These are phyloP conservation scores for Lepidium aucheri DNA, from an alignment of 345 rosid genomes.

Conservation along the genomic window DNA sequence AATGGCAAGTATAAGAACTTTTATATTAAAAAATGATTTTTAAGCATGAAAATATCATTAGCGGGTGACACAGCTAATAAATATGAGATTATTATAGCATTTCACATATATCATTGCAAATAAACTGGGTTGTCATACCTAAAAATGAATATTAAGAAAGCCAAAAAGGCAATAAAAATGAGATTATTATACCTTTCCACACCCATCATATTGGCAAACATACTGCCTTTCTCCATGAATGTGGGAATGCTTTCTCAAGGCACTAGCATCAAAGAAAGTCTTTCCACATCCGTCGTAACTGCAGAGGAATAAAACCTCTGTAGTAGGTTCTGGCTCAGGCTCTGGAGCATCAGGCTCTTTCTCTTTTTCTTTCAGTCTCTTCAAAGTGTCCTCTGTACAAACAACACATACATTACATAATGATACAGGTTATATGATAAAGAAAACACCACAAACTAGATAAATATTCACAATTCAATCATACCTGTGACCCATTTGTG, in stretches of 20 bases:
- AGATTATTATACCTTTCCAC: slow-evolving; percentile 63
- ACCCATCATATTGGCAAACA: slow-evolving; percentile 66
- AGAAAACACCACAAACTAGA: not conserved
- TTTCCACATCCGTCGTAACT: slow-evolving; percentile 94
- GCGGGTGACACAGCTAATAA: too few relatives aligned
- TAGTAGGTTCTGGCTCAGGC: slow-evolving; percentile 90
- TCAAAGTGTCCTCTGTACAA: slow-evolving; percentile 52
- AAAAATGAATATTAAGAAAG: too few relatives aligned
- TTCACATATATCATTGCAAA: too few relatives aligned
- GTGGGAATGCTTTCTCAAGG: slow-evolving; percentile 92
- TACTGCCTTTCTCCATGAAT: slow-evolving; percentile 93
- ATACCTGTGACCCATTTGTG: slow-evolving; percentile 85
- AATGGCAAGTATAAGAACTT: too few relatives aligned
- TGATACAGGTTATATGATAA: not conserved
- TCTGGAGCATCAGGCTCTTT: slow-evolving; percentile 64
- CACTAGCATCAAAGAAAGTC: slow-evolving; percentile 90
- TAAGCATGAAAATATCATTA: not conserved
- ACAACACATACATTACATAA: not conserved
- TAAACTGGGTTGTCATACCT: too few relatives aligned
- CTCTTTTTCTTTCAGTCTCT: slow-evolving; percentile 57
- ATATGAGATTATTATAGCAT: too few relatives aligned
- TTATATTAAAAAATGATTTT: too few relatives aligned
- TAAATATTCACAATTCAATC: not conserved
- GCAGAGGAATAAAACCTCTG: slow-evolving; percentile 94
- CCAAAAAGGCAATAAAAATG: too few relatives aligned